These are phyloP conservation scores for Penicillium ochrochloron DNA, from an alignment of 495 filamentous ascomycete genomes.

Conservation along the genomic window DNA sequence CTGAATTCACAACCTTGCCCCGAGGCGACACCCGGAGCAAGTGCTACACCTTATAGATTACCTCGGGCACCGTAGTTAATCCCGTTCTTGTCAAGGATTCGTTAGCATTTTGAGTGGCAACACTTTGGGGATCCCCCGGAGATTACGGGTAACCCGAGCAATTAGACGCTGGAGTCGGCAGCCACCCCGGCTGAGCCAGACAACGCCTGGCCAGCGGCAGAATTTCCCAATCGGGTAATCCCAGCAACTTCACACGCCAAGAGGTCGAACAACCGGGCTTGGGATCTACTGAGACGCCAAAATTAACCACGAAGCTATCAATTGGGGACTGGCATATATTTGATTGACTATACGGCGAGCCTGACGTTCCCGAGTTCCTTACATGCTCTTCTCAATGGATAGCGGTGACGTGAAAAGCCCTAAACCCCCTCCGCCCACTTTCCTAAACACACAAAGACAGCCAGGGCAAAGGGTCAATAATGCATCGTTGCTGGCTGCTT, in stretches of 20 bases:
- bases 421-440: not conserved
- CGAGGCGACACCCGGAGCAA: not conserved
- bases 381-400: not conserved
- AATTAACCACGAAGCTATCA: not conserved
- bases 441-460: not conserved
- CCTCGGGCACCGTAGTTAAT: constrained; percentile 8
- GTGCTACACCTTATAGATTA: not conserved
- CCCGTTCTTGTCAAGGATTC: not conserved
- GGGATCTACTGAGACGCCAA: not conserved
- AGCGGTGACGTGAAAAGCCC: not conserved
- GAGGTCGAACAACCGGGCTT: not conserved
- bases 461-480: not conserved
- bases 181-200: not conserved
- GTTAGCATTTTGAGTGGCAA: constrained; percentile 1
- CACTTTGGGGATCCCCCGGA: not conserved
- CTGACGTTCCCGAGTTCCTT: not conserved
- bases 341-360: not conserved
- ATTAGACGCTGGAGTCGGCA: constrained; percentile 8
- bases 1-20: not conserved
- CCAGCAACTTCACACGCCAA: not conserved
- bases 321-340: not conserved
- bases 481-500: not conserved
- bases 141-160: not conserved
- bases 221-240: constrained; percentile 3
- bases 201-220: not conserved